These are phyloP conservation scores for Quercus suber DNA, from an alignment of 306 rosid species.

Conservation along the genomic window DNA sequence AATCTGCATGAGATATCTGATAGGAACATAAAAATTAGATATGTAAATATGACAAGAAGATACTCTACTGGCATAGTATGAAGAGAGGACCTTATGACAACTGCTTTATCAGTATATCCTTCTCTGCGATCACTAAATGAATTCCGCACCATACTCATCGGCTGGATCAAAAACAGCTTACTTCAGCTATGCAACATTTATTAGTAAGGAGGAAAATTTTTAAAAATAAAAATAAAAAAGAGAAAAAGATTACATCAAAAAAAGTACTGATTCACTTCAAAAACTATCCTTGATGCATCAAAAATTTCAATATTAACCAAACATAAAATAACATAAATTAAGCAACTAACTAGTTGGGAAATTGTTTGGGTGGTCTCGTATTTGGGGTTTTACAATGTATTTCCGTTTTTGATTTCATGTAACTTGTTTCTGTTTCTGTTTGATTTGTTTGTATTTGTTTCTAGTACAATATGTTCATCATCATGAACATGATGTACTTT, in stretches of 20 bases:
- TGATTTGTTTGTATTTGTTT: too few relatives aligned
- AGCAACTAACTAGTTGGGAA: not conserved
- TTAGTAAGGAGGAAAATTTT: not conserved
- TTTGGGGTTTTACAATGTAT: too few relatives aligned
- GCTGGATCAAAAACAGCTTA: conserved; percentile 49
- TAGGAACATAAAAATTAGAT: not conserved
- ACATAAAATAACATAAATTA: conserved; percentile 1
- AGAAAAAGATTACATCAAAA: not conserved
- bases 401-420: too few relatives aligned
- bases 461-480: too few relatives aligned
- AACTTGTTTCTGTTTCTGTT: too few relatives aligned
- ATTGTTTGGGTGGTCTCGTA: too few relatives aligned
- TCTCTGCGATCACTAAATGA: conserved; percentile 82
- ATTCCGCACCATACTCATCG: conserved; percentile 74
- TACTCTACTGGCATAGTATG: conserved; percentile 8
- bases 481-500: too few relatives aligned
- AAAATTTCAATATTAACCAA: not conserved
- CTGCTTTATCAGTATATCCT: conserved; percentile 93
- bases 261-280: conserved; percentile 17
- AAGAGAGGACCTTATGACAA: conserved; percentile 63
- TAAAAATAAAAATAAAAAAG: not conserved
- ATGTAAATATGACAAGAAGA: not conserved
- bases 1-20: not conserved
- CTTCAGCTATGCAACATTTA: conserved; percentile 18
- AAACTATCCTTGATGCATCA: conserved; percentile 4